Base-by-base conservation (phyloP, 176 grass and related monocot species). In the Oryza meyeriana region DNA sequence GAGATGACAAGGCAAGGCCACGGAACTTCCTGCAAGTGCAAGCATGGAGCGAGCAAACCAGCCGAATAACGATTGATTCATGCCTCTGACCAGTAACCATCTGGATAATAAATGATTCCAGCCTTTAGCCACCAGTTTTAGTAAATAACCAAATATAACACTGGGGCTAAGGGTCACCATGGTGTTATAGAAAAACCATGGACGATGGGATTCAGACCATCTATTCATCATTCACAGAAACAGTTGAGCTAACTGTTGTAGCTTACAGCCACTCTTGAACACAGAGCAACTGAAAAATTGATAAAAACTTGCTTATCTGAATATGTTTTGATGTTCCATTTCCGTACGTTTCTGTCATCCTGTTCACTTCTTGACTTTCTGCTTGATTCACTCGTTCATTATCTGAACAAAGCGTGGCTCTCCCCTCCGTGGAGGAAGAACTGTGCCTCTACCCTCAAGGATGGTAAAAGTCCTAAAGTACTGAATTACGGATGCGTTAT, bases 1-100 rank as follows among this genome's bases (percentile, higher is more conserved):
- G 87, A 95, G 80, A 94, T 94, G 89, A 94, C 87, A 69, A 95
- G 87, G 83, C 89, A 95, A 85, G 36, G 45, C 68, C 87, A 91
- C 39, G 89, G 24, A 74, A 73, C 69, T 8, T 30, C 77, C 30
- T 91, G 91, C 88, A 93, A 93, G n/a, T 25, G 55, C 55, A 59
- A 59, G 77, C 87, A 87, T 79, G 87, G 84, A 77, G 40, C 65
- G 42, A 79, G 86, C 64, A 92, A 92, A n/a, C 74, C 86, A 29
- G 48, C 86, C 31, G 87, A 72, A 26, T 84, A 84, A 68, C 9
- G 45, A 48, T 48, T 16, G 44, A 44, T 24, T 67, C 12, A 69
- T 58, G 45, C 32, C 61, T 10, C 36, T 20, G 66, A 45, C 25
- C 34, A 26, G 59, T 66, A 66, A 66, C 61, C 22, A 75, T 39